Evolutionary conservation across 768 basidiomycete species (phyloP).

Genomic region (Boletus reticulatus): DNA sequence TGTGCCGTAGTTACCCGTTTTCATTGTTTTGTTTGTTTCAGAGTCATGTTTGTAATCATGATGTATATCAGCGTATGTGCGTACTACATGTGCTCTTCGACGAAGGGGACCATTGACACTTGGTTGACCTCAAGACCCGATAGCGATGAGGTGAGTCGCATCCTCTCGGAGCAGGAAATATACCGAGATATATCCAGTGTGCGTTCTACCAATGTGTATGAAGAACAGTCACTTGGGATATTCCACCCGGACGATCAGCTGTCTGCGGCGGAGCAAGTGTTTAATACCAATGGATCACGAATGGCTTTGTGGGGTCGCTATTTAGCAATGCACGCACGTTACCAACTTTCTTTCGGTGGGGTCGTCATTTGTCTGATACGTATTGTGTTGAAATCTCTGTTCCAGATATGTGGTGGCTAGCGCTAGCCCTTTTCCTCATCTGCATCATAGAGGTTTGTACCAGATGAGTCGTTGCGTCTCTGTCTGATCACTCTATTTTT

Average conservation of each 20-base stretch:
- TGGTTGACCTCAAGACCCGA: conserved; percentile 52
- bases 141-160: conserved; percentile 66
- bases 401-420: conserved; percentile 97
- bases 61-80: conserved; percentile 87
- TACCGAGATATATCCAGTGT: conserved; percentile 47
- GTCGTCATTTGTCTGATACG: conserved; percentile 15
- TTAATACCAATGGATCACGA: conserved; percentile 44
- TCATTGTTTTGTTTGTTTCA: conserved; percentile 26
- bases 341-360: conserved; percentile 87
- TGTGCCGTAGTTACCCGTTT: not conserved
- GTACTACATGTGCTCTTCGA: conserved; percentile 28
- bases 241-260: conserved; percentile 53
- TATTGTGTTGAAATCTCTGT: not conserved
- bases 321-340: conserved; percentile 76
- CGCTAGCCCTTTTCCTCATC: conserved; percentile 75
- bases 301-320: conserved; percentile 74
- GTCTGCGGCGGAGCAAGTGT: conserved; percentile 44
- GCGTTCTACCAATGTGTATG: conserved; percentile 91
- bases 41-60: conserved; percentile 88
- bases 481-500: conserved; percentile 7
- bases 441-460: conserved; percentile 86
- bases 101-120: not conserved
- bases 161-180: not conserved
- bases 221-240: conserved; percentile 87
- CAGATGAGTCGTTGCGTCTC: not conserved